phyloP scores from a whole-genome alignment of 1,284 basidiomycete genomes.

The Cryptococcus sp. region DNA sequence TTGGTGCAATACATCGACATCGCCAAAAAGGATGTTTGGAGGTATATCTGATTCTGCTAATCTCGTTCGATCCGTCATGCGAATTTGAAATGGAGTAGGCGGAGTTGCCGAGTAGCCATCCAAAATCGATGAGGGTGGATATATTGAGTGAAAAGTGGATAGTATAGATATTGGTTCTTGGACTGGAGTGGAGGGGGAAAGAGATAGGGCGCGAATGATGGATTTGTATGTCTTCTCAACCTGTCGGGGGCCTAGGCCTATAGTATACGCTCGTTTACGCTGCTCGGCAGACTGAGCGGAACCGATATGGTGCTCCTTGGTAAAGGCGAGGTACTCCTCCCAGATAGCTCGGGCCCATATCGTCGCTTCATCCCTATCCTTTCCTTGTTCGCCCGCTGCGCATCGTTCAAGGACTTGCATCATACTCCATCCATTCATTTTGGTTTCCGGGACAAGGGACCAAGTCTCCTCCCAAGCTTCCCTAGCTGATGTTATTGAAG shows the following conservation, averaged over 20 bases:
- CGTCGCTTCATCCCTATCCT: conserved; percentile 13
- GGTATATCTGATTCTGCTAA: conserved; percentile 42
- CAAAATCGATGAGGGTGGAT: conserved; percentile 33
- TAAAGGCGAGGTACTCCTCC: conserved; percentile 25
- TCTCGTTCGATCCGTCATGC: conserved; percentile 25
- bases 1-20: conserved; percentile 42
- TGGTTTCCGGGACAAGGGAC: conserved; percentile 47
- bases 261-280: conserved; percentile 12
- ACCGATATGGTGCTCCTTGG: background rate
- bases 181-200: conserved; percentile 14
- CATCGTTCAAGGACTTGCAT: conserved; percentile 67
- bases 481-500: conserved; percentile 53
- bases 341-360: conserved; percentile 32
- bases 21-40: conserved; percentile 43
- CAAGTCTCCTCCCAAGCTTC: conserved; percentile 28
- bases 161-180: conserved; percentile 16
- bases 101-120: conserved; percentile 22
- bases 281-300: background rate
- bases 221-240: conserved; percentile 37
- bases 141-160: conserved; percentile 28
- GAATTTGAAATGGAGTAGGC: conserved; percentile 23
- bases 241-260: conserved; percentile 39
- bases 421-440: conserved; percentile 57
- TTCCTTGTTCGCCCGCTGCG: conserved; percentile 44
- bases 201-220: conserved; percentile 33